Evolutionary conservation across 345 rosid species (phyloP).

Genomic region (Eucalyptus pumila): DNA sequence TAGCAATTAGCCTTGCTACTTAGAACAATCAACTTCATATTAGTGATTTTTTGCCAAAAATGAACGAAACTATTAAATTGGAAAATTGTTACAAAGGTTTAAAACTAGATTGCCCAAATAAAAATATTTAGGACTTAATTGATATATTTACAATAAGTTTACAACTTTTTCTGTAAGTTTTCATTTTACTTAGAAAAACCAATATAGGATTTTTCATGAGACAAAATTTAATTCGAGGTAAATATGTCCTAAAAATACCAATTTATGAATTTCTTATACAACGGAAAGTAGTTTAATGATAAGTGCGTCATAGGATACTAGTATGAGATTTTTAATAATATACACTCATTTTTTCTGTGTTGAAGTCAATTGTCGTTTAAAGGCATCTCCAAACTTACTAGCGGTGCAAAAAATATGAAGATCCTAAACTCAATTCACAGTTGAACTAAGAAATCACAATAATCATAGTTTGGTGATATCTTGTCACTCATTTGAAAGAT

Average conservation of each 20-base stretch:
- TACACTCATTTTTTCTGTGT: neutral
- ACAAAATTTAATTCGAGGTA: neutral
- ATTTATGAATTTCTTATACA: neutral
- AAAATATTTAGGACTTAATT: too few relatives aligned
- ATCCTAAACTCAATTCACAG: accelerated
- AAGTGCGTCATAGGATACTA: neutral
- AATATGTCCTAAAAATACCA: neutral
- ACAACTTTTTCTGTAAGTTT: neutral
- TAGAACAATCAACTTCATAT: neutral
- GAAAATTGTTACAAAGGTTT: neutral
- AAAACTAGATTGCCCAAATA: too few relatives aligned
- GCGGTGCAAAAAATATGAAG: neutral
- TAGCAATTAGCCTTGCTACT: accelerated
- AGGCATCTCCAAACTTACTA: neutral
- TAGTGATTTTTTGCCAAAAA: accelerated
- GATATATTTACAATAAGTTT: neutral
- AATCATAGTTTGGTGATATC: neutral
- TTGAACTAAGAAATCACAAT: neutral
- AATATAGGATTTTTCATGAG: accelerated
- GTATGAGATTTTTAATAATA: neutral
- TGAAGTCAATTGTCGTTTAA: accelerated
- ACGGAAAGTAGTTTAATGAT: neutral
- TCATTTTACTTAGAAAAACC: neutral
- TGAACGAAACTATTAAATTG: too few relatives aligned
- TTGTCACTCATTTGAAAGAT: neutral